Conservation (phyloP, 116 monocot genomes). For the Cymodocea nodosa region DNA sequence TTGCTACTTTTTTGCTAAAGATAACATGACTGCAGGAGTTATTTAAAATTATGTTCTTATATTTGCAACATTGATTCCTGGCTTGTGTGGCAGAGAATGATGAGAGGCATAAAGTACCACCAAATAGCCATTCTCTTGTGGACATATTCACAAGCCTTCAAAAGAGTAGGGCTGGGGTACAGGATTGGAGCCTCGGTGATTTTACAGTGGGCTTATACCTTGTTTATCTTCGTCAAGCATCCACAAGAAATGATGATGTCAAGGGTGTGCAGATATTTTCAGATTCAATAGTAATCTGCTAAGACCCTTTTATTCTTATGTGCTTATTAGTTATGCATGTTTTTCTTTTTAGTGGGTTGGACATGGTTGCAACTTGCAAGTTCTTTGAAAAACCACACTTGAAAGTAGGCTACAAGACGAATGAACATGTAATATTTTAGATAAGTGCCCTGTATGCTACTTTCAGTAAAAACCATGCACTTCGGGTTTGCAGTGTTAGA, state of each 20-base stretch:
- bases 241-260: conserved; percentile 42
- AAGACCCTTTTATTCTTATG: not conserved
- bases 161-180: conserved; percentile 52
- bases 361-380: no score
- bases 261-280: conserved; percentile 63
- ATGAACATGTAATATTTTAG: no score
- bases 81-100: conserved; percentile 25
- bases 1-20: no score
- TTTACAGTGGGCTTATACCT: conserved; percentile 84
- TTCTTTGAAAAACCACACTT: no score
- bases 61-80: not conserved
- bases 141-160: conserved; percentile 73
- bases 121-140: conserved; percentile 41
- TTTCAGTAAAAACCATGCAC: no score
- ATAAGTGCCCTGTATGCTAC: no score
- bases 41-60: no score
- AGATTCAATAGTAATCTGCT: conserved; percentile 47
- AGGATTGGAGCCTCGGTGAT: conserved; percentile 93
- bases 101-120: conserved; percentile 25
- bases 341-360: no score
- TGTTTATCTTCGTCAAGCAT: conserved; percentile 71
- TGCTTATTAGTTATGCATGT: no score
- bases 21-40: no score
- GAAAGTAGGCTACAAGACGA: no score
- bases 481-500: no score